phyloP scores from a whole-genome alignment of 305 asterid genomes.

The Fraxinus velutina region DNA sequence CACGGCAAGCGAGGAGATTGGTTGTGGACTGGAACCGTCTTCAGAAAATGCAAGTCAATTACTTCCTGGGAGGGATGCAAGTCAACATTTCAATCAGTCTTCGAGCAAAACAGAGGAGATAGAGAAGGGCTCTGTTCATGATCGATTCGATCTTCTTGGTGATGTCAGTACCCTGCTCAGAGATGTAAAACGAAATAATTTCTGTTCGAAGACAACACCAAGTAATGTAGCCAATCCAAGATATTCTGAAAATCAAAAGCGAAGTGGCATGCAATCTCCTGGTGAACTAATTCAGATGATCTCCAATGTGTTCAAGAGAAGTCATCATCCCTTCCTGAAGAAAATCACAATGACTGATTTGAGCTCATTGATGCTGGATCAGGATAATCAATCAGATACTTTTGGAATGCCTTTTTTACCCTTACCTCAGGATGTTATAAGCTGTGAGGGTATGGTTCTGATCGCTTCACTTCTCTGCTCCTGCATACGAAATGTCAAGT shows the following conservation, averaged over 20 bases:
- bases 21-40: conserved; percentile 32
- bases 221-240: conserved; percentile 40
- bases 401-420: conserved; percentile 91
- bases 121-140: conserved; percentile 50
- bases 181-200: conserved; percentile 63
- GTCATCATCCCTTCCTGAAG: conserved; percentile 80
- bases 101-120: conserved; percentile 40
- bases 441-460: conserved; percentile 98
- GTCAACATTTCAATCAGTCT: conserved; percentile 35
- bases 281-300: conserved; percentile 72
- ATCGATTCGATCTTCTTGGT: conserved; percentile 71
- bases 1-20: conserved; percentile 36
- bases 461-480: conserved; percentile 96
- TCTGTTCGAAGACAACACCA: conserved; percentile 41
- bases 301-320: conserved; percentile 68
- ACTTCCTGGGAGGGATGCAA: conserved; percentile 28
- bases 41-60: conserved; percentile 34
- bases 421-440: conserved; percentile 74
- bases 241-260: conserved; percentile 45
- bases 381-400: conserved; percentile 85
- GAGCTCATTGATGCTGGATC: conserved; percentile 60
- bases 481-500: conserved; percentile 89
- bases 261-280: conserved; percentile 54
- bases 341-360: conserved; percentile 68
- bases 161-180: conserved; percentile 62